Evolutionary conservation across 129 eudicot genomes (phyloP).

Genomic region (Kitagawia praeruptora): DNA sequence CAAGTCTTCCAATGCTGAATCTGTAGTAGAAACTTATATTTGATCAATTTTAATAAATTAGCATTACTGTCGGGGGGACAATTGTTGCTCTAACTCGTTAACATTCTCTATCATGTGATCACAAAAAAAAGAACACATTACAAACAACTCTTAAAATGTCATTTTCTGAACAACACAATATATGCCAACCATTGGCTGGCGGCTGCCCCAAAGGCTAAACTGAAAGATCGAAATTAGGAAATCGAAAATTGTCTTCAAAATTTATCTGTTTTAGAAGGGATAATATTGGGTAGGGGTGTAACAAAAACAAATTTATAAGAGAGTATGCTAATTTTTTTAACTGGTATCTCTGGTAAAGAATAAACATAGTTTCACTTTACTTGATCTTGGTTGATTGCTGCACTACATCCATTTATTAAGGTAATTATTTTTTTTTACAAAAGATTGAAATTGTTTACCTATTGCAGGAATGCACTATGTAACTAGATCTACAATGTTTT

Average conservation of each 20-base stretch:
- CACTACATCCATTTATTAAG: background rate
- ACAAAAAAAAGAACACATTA: background rate
- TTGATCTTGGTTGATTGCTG: background rate
- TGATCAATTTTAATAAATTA: background rate
- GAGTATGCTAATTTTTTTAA: no score
- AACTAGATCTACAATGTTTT: background rate
- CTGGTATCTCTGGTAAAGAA: no score
- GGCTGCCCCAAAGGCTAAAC: no score
- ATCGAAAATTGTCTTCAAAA: background rate
- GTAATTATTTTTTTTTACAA: no score
- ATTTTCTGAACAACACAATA: background rate
- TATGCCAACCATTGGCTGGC: no score
- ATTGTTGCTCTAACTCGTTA: background rate
- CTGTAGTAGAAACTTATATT: constrained; percentile 15
- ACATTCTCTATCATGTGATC: background rate
- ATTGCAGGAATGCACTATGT: background rate
- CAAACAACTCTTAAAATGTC: background rate
- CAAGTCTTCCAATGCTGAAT: constrained; percentile 18
- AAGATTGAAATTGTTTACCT: background rate
- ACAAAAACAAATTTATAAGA: no score
- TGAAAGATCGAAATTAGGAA: background rate
- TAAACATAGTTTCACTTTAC: background rate
- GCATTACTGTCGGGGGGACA: background rate
- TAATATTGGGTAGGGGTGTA: background rate
- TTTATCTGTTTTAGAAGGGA: background rate